Base-by-base conservation (phyloP, 371 early-diverging fungal genomes). In the Actinomortierella wolfii region DNA sequence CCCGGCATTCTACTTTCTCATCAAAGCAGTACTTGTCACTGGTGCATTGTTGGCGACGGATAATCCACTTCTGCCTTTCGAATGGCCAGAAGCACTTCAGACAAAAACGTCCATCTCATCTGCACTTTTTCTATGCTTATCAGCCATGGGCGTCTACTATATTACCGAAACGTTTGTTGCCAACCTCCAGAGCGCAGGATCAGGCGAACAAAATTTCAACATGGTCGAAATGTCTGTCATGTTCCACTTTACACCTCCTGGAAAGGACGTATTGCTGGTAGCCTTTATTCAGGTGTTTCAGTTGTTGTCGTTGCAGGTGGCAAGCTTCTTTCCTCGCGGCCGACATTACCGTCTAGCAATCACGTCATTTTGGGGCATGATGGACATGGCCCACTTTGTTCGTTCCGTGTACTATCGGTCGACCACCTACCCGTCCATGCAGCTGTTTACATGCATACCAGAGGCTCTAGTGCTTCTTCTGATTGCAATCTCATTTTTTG, bases 211-310 rank as follows among this genome's bases (percentile, higher is more conserved):
- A 25, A 60, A 76, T 23, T 59, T 61, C 47, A 74, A 56, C 18
- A 56, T 78, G 57, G 54, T 77, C 29, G 78, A 78, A 25, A 78
- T 78, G 78, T 74, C 77, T 6, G 54, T 78, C 40, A 43, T 74
- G 49, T 60, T 67, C 40, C 68, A 78, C 51, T 69, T 77, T 39
- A 66, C 71, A 17, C 67, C 78, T 4, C 48, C 24, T 39, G 78
- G 78, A 14, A 49, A 50, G 17, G 78, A 78, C 54, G 61, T 78
- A 28, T 66, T 77, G 20, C 47, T 74, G 45, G 64, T 77, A 15
- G 61, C 69, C 40, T 52, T 74, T 40, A 61, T 77, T 25, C 78
- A 77, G 52, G 51, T 73, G 25, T 64, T 64, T 26, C 77, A 78
- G 28, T 51, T 64, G 15, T 45, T 78, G 51, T 59, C 64, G 9